Evolutionary conservation across 225 moss, liverwort and hornwort species (phyloP), one percentile per base, ranked within the genome.

Genomic region (Sphagnum contortum): DNA sequence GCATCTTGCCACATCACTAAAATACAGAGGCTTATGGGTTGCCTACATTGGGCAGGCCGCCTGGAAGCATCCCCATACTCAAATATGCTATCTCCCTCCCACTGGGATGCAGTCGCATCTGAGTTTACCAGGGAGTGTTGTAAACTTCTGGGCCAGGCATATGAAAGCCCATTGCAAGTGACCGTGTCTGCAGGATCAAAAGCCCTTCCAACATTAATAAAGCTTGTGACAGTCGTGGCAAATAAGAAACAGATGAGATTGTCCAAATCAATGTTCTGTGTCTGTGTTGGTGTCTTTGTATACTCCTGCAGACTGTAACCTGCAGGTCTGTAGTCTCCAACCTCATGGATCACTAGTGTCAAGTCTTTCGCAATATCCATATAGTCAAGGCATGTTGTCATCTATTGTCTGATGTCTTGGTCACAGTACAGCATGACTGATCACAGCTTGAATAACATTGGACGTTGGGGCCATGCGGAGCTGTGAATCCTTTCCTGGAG

Each of bases 111-210:
- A 12, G 92, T 92, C 44, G 92, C 88, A 66, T 71, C 88, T 73
- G 90, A 96, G 75, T 96, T 92, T 69, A 92, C 95, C 8, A 82
- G 88, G 75, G 95, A 96, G 68, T 96, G 92, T 62, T 96, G 95
- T 77, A 92, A 88, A 66, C 83, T 92, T 14, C 69, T 92, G 70
- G 92, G 92, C 12, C 92, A 88, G 68, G 88, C 92, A 11, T 92
- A 96, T 49, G 90, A 96, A 81, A 96, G 95, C 67, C 95, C 92
- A 9, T 79, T 96, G 12, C 75, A 83, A 57, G 95, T 90, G 47
- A 87, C 84, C 61, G 81, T 96, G 57, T 88, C 92, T 57, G 95
- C 95, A 47, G 95, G 95, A 55, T 79, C 90, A 2, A 92, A 92
- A 73, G 95, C 95, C 44, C 78, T 96, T 7, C 84, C 92, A 8